Evolutionary conservation across 2,329 filamentous ascomycete genomes (phyloP), one percentile per base, ranked within the genome.

Genomic region (Periconia sp.): DNA sequence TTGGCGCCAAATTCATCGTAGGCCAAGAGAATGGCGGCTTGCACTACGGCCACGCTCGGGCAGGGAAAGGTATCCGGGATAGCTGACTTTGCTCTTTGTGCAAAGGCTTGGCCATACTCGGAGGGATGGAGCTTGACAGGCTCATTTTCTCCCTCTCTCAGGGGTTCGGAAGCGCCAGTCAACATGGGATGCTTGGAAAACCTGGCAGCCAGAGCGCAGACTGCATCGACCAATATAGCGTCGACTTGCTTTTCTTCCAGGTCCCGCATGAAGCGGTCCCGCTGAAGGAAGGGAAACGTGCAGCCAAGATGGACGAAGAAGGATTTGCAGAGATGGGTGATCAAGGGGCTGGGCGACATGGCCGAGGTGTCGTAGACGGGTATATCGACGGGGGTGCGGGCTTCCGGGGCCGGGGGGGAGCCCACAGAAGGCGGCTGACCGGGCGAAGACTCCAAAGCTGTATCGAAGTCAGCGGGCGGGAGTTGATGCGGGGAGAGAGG

Each of bases 1-100:
- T 89, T 89, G 9, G 88, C 88, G 1, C 90, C 91, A 56, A 96
- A 95, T 30, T 92, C 87, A 54, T 95, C 89, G 61, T 95, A 95
- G 0, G 89, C 90, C 71, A 96, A 82, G 19, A 96, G 73, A 9
- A 95, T 71, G 35, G 87, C 91, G 1, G 90, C 89, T 58, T 95
- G 91, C 0, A 94, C 88, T 8, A 89, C 89, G 17, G 87, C 87
- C 1, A 95, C 85, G 2, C 86, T 90, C 0, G 90, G 90, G 48
- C 87, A 94, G 1, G 88, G 82, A 50, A 95, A 91, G 0, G 87
- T 88, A 56, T 95, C 89, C 4, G 92, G 85, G 0, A 92, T 86
- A 4, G 88, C 86, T n/a, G 84, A 82, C 68, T 91, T 92, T 3
- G 90, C 90, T 46, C 90, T 80, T 55, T 90, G 87, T 1, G 89